phyloP scores from a whole-genome alignment of 805 yeast genomes.

The Saccharomycopsis capsularis region DNA sequence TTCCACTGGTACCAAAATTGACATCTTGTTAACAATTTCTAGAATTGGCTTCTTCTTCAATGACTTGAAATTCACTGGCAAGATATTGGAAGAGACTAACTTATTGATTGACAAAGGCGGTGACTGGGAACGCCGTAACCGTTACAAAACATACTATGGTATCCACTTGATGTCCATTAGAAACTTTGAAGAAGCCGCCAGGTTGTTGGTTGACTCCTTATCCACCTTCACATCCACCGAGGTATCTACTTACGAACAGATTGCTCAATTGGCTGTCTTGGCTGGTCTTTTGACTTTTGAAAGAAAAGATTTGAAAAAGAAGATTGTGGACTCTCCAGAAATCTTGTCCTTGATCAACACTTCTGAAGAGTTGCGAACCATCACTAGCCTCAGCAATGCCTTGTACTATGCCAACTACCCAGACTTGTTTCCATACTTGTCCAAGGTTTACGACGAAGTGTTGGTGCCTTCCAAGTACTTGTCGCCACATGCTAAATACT shows the following conservation, averaged over 20 bases:
- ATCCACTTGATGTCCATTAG: constrained; percentile 78
- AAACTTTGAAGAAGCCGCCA: constrained; percentile 79
- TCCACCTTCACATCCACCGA: constrained; percentile 95
- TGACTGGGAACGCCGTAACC: constrained; percentile 97
- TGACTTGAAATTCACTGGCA: constrained; percentile 62
- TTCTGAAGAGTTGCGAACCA: constrained; percentile 66
- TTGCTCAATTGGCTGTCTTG: constrained; percentile 80
- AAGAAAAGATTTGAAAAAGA: constrained; percentile 76
- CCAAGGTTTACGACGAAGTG: constrained; percentile 69
- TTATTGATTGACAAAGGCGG: constrained; percentile 90
- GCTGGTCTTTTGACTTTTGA: constrained; percentile 81
- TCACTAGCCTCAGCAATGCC: constrained; percentile 75
- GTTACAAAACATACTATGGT: constrained; percentile 88
- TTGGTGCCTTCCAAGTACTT: constrained; percentile 61
- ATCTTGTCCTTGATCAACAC: constrained; percentile 72
- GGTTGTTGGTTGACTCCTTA: constrained; percentile 77
- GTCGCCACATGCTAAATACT: constrained; percentile 72
- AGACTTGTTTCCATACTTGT: constrained; percentile 65
- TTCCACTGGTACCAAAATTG: constrained; percentile 86
- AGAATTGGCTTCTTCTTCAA: constrained; percentile 87
- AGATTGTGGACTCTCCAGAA: constrained; percentile 91
- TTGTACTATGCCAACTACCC: constrained; percentile 85
- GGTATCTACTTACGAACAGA: constrained; percentile 78
- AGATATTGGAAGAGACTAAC: constrained; percentile 67
- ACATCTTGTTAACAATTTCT: constrained; percentile 70